Evolutionary conservation across 2,329 filamentous ascomycete genomes (phyloP), one percentile per base, ranked within the genome.

Genomic region (Apiospora kogelbergensis): DNA sequence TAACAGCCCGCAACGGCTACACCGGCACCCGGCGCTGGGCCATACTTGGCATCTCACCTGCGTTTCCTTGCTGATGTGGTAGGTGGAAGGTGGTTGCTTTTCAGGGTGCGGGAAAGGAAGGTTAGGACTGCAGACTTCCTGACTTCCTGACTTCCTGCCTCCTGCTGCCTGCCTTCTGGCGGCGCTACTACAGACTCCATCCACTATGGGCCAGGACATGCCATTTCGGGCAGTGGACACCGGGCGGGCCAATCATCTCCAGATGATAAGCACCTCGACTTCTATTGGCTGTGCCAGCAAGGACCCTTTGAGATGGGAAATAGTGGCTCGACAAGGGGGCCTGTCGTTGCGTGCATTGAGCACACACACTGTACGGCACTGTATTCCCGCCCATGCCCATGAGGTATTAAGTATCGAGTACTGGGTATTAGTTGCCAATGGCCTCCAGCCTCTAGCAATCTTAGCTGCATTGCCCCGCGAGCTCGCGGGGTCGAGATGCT

Each of bases 1-100:
- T 60, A 60, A 60, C 53, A 60, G 53, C 53, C 53, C 53, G 53
- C 37, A n/a, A 60, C 53, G 53, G 53, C 53, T 60, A 37, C 53
- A 20, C 33, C 53, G 53, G 53, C 53, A 57, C 17, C 48, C 48
- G 48, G 24, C 48, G 15, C 48, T 46, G 48, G 26, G 15, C 48
- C 20, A 17, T 30, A 30, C 48, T 57, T 57, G 48, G 48, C 48
- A 60, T 37, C 53, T 60, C 22, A 60, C 26, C 30, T 60, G 30
- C 30, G 53, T 60, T 60, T 33, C 53, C 48, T 20, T 60, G 53
- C 33, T 60, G 53, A 17, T 11, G 48, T 57, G 48, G 26, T 57
- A 17, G 9, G 48, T 57, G 48, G 26, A n/a, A 17, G 9, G 48
- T 57, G 48, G 26, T 57, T 33, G 48, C 15, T 37, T 60, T 37